A percentile compares a stretch with the other conserved stretches of the same genome.
These are phyloP conservation scores for Xylaria nigripes DNA, from an alignment of 495 filamentous ascomycete species.

Conservation along the genomic window DNA sequence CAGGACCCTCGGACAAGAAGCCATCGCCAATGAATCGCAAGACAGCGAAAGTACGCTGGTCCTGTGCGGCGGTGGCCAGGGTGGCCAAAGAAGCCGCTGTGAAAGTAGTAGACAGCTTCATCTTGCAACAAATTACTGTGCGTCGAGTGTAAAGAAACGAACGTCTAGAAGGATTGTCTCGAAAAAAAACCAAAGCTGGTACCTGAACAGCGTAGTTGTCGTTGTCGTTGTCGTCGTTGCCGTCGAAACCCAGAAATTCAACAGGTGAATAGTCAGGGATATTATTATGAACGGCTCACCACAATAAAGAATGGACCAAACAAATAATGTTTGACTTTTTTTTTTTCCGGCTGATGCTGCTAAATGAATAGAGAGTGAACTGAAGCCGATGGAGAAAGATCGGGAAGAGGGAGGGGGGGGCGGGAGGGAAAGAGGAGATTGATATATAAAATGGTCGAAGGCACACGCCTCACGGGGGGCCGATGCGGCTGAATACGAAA, in stretches of 20 bases:
- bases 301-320: conserved; percentile 20
- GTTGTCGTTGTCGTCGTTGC: too few relatives aligned
- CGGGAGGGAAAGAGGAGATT: background rate
- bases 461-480: too few relatives aligned
- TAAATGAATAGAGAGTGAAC: conserved; percentile 34
- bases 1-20: conserved; percentile 48
- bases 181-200: conserved; percentile 14
- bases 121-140: conserved; percentile 8
- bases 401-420: conserved; percentile 1
- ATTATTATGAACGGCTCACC: conserved; percentile 13
- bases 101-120: conserved; percentile 22
- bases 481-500: background rate
- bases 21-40: conserved; percentile 35
- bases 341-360: background rate
- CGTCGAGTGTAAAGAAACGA: background rate
- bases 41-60: conserved; percentile 36
- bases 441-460: background rate
- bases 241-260: background rate
- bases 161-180: conserved; percentile 2
- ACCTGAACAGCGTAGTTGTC: conserved; percentile 8
- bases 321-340: conserved; percentile 17
- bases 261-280: conserved; percentile 2
- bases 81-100: conserved; percentile 23
- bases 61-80: conserved; percentile 29
- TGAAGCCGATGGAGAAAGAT: conserved; percentile 20